Percentiles rank a stretch among this genome's conserved stretches.
Evolutionary conservation across 108 stramenopile species (phyloP).

Genomic region (Epipyxis sp.): DNA sequence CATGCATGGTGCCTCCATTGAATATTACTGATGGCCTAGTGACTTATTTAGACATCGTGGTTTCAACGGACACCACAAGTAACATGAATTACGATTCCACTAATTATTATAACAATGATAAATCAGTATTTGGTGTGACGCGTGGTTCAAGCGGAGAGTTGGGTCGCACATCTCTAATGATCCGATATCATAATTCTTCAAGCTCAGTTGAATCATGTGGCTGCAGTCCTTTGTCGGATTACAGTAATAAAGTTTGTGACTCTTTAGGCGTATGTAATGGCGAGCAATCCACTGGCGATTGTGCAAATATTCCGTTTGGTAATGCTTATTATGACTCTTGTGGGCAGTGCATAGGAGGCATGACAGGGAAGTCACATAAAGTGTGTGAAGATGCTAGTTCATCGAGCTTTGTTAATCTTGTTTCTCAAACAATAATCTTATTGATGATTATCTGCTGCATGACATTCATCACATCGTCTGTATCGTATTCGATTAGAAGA

Average conservation of each 20-base stretch:
- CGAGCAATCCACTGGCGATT: neutral
- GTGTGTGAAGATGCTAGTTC: neutral
- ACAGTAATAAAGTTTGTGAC: neutral
- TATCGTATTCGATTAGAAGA: neutral
- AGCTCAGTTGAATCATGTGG: neutral
- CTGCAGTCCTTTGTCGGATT: neutral
- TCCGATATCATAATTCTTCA: neutral
- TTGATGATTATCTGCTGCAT: slow-evolving; percentile 27
- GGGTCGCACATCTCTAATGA: neutral
- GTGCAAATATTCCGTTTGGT: neutral
- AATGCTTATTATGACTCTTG: slow-evolving; percentile 6
- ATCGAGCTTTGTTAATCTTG: neutral
- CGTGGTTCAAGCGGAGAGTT: neutral
- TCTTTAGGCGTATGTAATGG: neutral
- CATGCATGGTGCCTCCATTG: neutral
- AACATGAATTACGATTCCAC: neutral
- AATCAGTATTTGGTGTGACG: neutral
- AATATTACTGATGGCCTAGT: neutral
- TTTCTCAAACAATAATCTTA: slow-evolving; percentile 17
- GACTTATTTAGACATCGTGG: neutral
- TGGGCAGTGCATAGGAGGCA: slow-evolving; percentile 10
- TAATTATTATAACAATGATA: no score
- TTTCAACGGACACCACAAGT: neutral
- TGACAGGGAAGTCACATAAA: neutral
- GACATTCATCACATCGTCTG: slow-evolving; percentile 19